These are phyloP conservation scores for Fusarium kyushuense DNA, from an alignment of 2,329 filamentous ascomycete species.

Conservation along the genomic window DNA sequence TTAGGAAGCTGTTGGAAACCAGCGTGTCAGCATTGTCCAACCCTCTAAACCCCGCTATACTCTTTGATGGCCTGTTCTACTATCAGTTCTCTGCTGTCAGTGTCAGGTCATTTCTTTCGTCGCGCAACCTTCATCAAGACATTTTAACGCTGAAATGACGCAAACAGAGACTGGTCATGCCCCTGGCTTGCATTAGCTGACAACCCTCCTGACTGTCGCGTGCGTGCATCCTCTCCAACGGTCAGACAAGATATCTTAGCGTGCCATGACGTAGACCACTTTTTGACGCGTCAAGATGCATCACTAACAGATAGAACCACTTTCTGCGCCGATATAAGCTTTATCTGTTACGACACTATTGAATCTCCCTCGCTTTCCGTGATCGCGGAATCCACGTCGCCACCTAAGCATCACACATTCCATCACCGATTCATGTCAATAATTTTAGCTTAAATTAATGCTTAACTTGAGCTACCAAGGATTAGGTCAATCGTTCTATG, in stretches of 20 bases:
- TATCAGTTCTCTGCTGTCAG: neutral
- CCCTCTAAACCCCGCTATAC: no score
- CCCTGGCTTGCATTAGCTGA: conserved; percentile 20
- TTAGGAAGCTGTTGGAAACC: neutral
- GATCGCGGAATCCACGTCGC: neutral
- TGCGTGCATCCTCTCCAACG: no score
- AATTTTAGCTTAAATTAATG: conserved; percentile 5
- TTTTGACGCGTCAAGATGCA: neutral
- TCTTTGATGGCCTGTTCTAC: no score
- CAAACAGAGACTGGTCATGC: neutral
- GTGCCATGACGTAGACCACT: neutral
- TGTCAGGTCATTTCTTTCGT: neutral
- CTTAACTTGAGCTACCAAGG: neutral
- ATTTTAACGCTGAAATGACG: conserved; percentile 5
- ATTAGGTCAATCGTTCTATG: neutral
- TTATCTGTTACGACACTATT: neutral
- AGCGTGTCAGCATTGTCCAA: neutral
- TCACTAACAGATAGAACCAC: no score
- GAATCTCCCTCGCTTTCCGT: neutral
- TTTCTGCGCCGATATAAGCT: no score
- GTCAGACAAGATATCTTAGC: neutral
- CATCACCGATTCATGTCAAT: neutral
- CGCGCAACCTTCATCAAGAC: neutral
- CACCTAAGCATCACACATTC: neutral
- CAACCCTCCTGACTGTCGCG: neutral